These are phyloP conservation scores for Agaricales sp. DNA, from an alignment of 1,284 basidiomycete species.

Conservation along the genomic window DNA sequence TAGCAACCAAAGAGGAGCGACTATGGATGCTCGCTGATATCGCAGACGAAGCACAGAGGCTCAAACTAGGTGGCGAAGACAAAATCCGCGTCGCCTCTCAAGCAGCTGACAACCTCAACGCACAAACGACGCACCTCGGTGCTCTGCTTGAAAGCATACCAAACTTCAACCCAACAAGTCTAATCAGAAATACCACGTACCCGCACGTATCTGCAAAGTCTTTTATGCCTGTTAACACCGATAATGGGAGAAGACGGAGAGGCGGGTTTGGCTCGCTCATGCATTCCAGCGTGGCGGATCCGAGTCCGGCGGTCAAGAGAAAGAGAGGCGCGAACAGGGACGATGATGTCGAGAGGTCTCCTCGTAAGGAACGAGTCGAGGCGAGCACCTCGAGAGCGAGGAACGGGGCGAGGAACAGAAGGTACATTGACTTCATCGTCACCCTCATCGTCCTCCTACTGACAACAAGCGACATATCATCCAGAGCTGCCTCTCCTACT, in stretches of 20 bases:
- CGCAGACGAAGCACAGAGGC: slow-evolving; percentile 84
- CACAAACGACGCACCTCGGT: slow-evolving; percentile 62
- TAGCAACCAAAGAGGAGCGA: slow-evolving; percentile 58
- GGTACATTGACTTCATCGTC: slow-evolving; percentile 29
- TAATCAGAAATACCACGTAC: slow-evolving; percentile 58
- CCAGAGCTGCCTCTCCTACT: slow-evolving; percentile 52
- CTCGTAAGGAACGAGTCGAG: slow-evolving; percentile 34
- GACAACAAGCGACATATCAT: slow-evolving; percentile 8
- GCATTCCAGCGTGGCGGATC: slow-evolving; percentile 29
- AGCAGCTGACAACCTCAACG: slow-evolving; percentile 83
- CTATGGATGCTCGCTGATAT: slow-evolving; percentile 87
- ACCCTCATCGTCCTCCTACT: slow-evolving; percentile 3
- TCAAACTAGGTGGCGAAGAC: slow-evolving; percentile 96
- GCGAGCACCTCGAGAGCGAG: slow-evolving; percentile 32
- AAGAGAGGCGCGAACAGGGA: slow-evolving; percentile 50
- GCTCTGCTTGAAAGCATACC: slow-evolving; percentile 58
- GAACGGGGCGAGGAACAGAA: slow-evolving; percentile 43
- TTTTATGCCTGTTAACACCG: slow-evolving; percentile 46
- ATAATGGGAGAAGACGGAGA: slow-evolving; percentile 51
- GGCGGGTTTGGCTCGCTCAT: slow-evolving; percentile 38
- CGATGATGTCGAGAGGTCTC: slow-evolving; percentile 40
- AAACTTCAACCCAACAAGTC: slow-evolving; percentile 47
- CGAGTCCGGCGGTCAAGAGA: slow-evolving; percentile 47
- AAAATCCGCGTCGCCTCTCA: slow-evolving; percentile 96
- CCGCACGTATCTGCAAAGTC: slow-evolving; percentile 61